These are phyloP conservation scores for Acacia acuminata DNA, from an alignment of 306 rosid genomes.

Conservation along the genomic window DNA sequence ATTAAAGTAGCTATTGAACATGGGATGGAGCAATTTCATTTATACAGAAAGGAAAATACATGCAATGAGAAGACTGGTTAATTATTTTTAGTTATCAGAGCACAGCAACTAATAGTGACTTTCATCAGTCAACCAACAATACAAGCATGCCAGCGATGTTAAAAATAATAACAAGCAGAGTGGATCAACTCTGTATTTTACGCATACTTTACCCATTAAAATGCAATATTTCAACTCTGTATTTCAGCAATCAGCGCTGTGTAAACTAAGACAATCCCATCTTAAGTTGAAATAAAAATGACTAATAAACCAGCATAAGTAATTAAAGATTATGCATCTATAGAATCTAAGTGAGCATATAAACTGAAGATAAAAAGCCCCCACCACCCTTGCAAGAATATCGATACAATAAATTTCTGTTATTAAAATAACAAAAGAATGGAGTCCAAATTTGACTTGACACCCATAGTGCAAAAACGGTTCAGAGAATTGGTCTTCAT, in stretches of 20 bases:
- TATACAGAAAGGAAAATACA: neutral
- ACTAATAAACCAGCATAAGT: neutral
- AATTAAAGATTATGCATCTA: neutral
- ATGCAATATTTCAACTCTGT: neutral
- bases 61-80: neutral
- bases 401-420: no score
- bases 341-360: neutral
- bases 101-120: neutral
- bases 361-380: neutral
- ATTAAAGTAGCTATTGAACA: neutral
- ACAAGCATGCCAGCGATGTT: neutral
- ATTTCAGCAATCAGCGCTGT: neutral
- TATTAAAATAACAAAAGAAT: no score
- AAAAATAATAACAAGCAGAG: neutral
- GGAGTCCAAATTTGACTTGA: no score
- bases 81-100: neutral
- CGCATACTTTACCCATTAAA: neutral
- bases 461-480: neutral
- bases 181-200: no score
- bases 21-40: neutral
- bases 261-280: neutral
- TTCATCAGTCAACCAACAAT: neutral
- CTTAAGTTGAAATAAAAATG: neutral
- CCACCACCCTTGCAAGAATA: neutral
- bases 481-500: neutral